phyloP scores from a whole-genome alignment of 2,329 filamentous ascomycete species.

The Nigrospora sphaerica region DNA sequence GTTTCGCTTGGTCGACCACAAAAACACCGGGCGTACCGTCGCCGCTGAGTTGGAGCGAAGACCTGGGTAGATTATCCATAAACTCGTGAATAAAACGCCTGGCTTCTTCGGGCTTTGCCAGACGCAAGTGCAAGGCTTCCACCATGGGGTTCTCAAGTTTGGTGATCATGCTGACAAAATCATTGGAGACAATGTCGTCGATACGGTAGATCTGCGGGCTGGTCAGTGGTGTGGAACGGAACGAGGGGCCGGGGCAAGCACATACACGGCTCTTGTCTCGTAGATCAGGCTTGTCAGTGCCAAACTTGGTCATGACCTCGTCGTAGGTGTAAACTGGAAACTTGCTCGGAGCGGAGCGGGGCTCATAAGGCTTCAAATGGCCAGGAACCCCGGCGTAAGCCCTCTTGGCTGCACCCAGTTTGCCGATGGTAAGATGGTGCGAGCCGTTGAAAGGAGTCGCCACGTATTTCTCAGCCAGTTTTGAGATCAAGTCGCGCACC shows the following conservation, averaged over 20 bases:
- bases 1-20: conserved; percentile 65
- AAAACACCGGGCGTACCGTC: conserved; percentile 77
- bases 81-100: conserved; percentile 47
- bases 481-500: conserved; percentile 21
- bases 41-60: conserved; percentile 56
- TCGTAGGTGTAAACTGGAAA: conserved; percentile 48
- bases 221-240: too few relatives aligned
- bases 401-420: too few relatives aligned
- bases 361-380: too few relatives aligned
- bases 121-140: conserved; percentile 64
- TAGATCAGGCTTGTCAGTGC: conserved; percentile 88
- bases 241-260: too few relatives aligned
- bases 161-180: conserved; percentile 71
- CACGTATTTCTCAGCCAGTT: too few relatives aligned
- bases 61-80: conserved; percentile 55
- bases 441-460: too few relatives aligned
- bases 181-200: conserved; percentile 51
- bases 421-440: too few relatives aligned
- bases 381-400: too few relatives aligned
- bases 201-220: conserved; percentile 53
- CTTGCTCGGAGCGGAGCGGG: too few relatives aligned
- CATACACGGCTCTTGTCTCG: conserved; percentile 33
- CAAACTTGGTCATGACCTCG: conserved; percentile 71
- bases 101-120: conserved; percentile 40
- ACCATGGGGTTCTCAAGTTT: conserved; percentile 61